phyloP scores from a whole-genome alignment of 305 asterid species.

The Fraxinus dipetala region DNA sequence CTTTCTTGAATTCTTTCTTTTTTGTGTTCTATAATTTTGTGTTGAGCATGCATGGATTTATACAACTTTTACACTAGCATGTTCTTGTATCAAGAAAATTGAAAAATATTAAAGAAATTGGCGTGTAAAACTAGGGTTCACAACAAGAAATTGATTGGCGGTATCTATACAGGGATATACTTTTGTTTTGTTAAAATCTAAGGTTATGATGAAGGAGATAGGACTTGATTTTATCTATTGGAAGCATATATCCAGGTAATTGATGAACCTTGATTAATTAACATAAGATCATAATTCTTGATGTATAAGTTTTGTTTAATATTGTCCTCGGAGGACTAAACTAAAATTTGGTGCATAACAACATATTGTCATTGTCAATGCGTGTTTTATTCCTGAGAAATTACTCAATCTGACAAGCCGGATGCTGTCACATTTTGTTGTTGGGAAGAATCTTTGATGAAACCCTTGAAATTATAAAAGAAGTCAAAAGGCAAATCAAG shows the following conservation, averaged over 20 bases:
- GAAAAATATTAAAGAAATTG: not conserved
- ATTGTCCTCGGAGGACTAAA: not conserved
- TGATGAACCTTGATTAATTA: not conserved
- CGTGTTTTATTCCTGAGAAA: not conserved
- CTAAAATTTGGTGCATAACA: not conserved
- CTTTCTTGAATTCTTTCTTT: not conserved
- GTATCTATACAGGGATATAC: conserved; percentile 20
- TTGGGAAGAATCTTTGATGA: not conserved
- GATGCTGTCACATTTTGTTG: not conserved
- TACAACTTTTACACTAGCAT: not conserved
- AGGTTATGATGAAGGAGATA: not conserved
- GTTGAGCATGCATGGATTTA: not conserved
- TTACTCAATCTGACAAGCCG: not conserved
- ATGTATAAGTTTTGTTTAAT: not conserved
- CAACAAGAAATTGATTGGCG: conserved; percentile 31
- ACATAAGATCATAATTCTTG: not conserved
- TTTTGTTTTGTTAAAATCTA: conserved; percentile 17
- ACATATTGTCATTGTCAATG: not conserved
- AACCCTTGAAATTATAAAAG: not conserved
- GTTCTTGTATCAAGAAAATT: conserved; percentile 1
- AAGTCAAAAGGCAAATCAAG: not conserved
- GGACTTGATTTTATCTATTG: not conserved
- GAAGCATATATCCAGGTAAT: not conserved
- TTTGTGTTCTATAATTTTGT: not conserved
- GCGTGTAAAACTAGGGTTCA: conserved; percentile 17